Evolutionary conservation across 2,329 filamentous ascomycete genomes (phyloP).

Genomic region (Trichoderma breve): DNA sequence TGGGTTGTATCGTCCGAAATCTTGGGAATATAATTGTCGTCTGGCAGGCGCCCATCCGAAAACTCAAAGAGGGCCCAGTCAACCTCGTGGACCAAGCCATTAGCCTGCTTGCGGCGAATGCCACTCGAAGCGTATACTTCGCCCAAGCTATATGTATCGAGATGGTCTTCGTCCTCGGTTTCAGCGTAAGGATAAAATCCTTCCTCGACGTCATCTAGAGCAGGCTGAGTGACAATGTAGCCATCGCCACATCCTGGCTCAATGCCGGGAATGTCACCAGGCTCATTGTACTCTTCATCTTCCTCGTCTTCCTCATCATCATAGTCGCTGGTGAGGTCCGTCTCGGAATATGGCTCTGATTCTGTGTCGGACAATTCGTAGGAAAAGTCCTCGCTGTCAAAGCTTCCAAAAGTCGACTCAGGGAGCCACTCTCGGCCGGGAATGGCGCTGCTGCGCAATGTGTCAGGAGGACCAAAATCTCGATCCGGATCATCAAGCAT

Average conservation of each 20-base stretch:
- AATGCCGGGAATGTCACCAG: constrained; percentile 76
- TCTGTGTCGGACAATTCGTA: constrained; percentile 64
- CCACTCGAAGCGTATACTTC: constrained; percentile 88
- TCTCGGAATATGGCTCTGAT: constrained; percentile 52
- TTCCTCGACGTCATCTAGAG: constrained; percentile 79
- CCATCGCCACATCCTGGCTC: constrained; percentile 71
- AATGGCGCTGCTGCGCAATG: constrained; percentile 40
- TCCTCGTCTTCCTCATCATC: constrained; percentile 54
- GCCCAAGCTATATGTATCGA: constrained; percentile 77
- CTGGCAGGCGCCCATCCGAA: constrained; percentile 65
- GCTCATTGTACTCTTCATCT: constrained; percentile 56
- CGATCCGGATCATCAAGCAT: constrained; percentile 75
- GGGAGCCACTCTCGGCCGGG: constrained; percentile 43
- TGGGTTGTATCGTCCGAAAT: constrained; percentile 22
- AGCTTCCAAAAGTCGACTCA: constrained; percentile 42
- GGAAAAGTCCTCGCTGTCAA: constrained; percentile 52
- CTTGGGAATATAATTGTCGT: constrained; percentile 65
- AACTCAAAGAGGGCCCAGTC: constrained; percentile 94
- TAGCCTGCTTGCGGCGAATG: constrained; percentile 70
- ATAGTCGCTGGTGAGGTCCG: constrained; percentile 53
- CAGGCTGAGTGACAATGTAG: constrained; percentile 85
- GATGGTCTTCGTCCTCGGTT: constrained; percentile 74
- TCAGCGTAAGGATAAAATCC: constrained; percentile 76
- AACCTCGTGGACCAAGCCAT: constrained; percentile 80
- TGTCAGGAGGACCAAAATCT: constrained; percentile 35